phyloP scores from a whole-genome alignment of 192 early-diverging fungal species.

The Fimicolochytrium jonesii region DNA sequence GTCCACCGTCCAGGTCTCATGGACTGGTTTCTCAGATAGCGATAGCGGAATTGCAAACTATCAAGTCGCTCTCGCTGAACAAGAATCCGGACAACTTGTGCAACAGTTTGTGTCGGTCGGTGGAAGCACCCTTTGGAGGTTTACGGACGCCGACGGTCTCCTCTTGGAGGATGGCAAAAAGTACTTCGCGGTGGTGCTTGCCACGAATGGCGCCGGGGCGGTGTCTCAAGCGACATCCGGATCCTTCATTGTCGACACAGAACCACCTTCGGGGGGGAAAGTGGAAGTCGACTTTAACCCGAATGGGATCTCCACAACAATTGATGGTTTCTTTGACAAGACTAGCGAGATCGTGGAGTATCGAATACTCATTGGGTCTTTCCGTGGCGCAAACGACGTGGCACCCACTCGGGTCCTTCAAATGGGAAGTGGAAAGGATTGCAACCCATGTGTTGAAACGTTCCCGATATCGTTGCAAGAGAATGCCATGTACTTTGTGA shows the following conservation, averaged over 20 bases:
- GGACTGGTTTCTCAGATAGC: constrained; percentile 2
- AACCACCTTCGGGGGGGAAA: background rate
- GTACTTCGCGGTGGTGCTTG: background rate
- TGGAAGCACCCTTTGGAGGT: background rate
- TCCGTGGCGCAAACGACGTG: background rate
- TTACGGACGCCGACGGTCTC: background rate
- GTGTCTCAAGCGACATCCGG: background rate
- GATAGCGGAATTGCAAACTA: background rate
- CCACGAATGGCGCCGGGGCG: background rate
- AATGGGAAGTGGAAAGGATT: too few species aligned
- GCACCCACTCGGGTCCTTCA: too few species aligned
- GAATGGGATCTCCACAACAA: background rate
- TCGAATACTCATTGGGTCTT: background rate
- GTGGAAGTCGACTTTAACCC: background rate
- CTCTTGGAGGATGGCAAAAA: background rate
- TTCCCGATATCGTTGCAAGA: too few species aligned
- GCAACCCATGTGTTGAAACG: too few species aligned
- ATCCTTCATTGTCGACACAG: background rate
- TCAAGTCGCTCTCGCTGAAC: background rate
- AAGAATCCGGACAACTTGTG: background rate
- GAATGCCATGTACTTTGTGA: too few species aligned
- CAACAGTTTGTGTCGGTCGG: background rate
- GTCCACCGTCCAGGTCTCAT: background rate
- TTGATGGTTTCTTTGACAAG: background rate
- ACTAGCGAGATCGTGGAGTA: background rate